A percentile compares a stretch with the other conserved stretches of the same genome.
Conservation (phyloP, 208 protist genomes). For the Angomonas ambiguus region DNA sequence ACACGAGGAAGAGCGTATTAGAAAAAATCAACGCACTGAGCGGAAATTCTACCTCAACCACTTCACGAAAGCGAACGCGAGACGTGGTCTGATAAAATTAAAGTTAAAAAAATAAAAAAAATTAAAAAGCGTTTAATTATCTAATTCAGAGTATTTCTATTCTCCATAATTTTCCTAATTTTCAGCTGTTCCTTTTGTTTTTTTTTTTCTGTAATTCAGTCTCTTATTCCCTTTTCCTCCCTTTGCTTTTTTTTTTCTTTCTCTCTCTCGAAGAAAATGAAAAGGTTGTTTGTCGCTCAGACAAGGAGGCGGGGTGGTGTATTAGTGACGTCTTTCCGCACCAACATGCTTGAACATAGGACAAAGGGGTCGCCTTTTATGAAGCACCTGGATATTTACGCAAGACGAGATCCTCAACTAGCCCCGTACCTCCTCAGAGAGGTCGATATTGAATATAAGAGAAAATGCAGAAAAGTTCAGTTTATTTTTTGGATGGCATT, state of each 20-base stretch:
- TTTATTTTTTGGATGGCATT: slow-evolving; percentile 80
- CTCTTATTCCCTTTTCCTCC: not conserved
- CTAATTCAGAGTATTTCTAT: not conserved
- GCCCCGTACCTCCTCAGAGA: slow-evolving; percentile 87
- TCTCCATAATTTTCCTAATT: not conserved
- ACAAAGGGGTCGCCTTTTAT: slow-evolving; percentile 85
- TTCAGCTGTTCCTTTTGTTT: slow-evolving; percentile 6
- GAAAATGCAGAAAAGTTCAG: slow-evolving; percentile 80
- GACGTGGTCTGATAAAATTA: not conserved
- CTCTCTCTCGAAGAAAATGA: not conserved
- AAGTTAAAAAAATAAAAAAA: not conserved
- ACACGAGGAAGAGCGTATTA: slow-evolving; percentile 56
- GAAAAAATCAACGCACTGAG: slow-evolving; percentile 52
- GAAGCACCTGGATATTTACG: slow-evolving; percentile 91
- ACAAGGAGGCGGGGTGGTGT: slow-evolving; percentile 1
- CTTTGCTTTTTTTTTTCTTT: slow-evolving; percentile 6
- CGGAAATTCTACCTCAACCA: slow-evolving; percentile 14
- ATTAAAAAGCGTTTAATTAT: not conserved
- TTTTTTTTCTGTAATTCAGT: not conserved
- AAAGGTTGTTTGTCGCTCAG: slow-evolving; percentile 14
- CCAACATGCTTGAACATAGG: slow-evolving; percentile 65
- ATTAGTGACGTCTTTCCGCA: slow-evolving; percentile 25
- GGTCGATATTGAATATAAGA: slow-evolving; percentile 89
- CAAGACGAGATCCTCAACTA: slow-evolving; percentile 81
- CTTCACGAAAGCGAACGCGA: not conserved